Conservation (phyloP, 331 rosid species). For the Arachis monticola region DNA sequence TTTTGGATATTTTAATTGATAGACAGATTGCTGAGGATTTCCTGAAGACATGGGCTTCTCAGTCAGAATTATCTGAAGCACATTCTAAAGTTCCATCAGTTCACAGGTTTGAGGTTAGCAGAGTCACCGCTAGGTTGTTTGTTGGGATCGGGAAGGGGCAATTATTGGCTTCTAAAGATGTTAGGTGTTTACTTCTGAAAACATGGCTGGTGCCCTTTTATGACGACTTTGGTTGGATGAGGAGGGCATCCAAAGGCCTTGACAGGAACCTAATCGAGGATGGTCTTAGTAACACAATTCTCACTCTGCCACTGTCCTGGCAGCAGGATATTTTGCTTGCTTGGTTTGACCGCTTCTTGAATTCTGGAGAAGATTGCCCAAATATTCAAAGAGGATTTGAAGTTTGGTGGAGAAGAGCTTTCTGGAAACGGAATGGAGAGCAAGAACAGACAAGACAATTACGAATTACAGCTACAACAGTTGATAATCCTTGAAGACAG, state of each 20-base stretch:
- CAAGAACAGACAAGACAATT: slow-evolving; percentile 66
- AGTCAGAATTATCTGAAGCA: slow-evolving; percentile 69
- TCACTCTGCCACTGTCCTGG: slow-evolving; percentile 90
- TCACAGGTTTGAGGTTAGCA: slow-evolving; percentile 89
- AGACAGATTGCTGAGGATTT: slow-evolving; percentile 95
- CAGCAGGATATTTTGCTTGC: slow-evolving; percentile 94
- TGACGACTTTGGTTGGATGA: slow-evolving; percentile 98
- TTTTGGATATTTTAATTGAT: slow-evolving; percentile 90
- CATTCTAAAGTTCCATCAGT: slow-evolving; percentile 89
- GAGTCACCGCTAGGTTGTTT: slow-evolving; percentile 87
- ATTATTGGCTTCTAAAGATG: slow-evolving; percentile 86
- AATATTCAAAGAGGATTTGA: slow-evolving; percentile 95
- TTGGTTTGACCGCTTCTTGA: slow-evolving; percentile 94
- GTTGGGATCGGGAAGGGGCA: slow-evolving; percentile 97
- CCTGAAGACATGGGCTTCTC: slow-evolving; percentile 88
- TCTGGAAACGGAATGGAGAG: slow-evolving; percentile 80
- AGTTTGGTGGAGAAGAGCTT: slow-evolving; percentile 99
- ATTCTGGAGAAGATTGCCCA: slow-evolving; percentile 96
- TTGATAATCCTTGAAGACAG: slow-evolving; percentile 63
- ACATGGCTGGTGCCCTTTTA: slow-evolving; percentile 97
- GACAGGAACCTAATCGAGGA: slow-evolving; percentile 95
- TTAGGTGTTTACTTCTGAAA: slow-evolving; percentile 71
- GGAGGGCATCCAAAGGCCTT: slow-evolving; percentile 85
- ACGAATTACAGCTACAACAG: slow-evolving; percentile 64
- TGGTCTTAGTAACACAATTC: slow-evolving; percentile 95